A percentile compares a stretch with the other conserved stretches of the same genome.
Conservation (phyloP, 148 eudicot genomes). For the Camellia lanceoleosa region DNA sequence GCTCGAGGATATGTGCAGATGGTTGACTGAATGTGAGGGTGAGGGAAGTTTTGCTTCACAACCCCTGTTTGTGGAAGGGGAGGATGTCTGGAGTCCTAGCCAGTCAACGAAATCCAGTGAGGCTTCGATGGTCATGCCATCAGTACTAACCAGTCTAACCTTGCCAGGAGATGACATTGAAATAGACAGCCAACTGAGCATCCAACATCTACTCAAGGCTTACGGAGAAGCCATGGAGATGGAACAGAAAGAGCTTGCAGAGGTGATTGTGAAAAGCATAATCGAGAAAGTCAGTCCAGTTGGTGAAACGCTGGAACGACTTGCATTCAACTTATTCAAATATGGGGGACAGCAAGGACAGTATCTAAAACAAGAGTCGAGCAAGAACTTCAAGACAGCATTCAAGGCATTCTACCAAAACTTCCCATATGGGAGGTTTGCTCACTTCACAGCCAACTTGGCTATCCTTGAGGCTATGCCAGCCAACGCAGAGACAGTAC, state of each 20-base stretch:
- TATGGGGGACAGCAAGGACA: constrained; percentile 13
- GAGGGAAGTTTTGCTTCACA: constrained; percentile 4
- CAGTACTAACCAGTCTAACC: not conserved
- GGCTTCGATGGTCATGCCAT: constrained; percentile 4
- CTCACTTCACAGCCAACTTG: constrained; percentile 35
- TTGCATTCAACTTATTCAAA: constrained; percentile 26
- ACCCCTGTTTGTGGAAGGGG: constrained; percentile 10
- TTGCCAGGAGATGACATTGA: constrained; percentile 22
- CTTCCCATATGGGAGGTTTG: constrained; percentile 29
- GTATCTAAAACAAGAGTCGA: constrained; percentile 25
- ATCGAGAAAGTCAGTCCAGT: constrained; percentile 27
- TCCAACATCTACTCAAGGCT: constrained; percentile 22
- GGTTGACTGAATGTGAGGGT: constrained; percentile 14
- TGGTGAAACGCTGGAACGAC: constrained; percentile 29
- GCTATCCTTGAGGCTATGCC: constrained; percentile 38
- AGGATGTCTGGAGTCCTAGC: constrained; percentile 21
- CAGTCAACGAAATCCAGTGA: constrained; percentile 13
- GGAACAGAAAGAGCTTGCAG: constrained; percentile 27
- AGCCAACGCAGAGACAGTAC: constrained; percentile 16
- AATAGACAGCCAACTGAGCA: constrained; percentile 21
- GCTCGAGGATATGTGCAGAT: constrained; percentile 13
- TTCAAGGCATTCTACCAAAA: constrained; percentile 22
- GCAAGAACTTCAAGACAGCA: constrained; percentile 19
- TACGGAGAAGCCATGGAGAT: constrained; percentile 39
- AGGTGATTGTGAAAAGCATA: constrained; percentile 20